Evolutionary conservation across 306 rosid genomes (phyloP).

Genomic region (Sphenostylis stenocarpa): DNA sequence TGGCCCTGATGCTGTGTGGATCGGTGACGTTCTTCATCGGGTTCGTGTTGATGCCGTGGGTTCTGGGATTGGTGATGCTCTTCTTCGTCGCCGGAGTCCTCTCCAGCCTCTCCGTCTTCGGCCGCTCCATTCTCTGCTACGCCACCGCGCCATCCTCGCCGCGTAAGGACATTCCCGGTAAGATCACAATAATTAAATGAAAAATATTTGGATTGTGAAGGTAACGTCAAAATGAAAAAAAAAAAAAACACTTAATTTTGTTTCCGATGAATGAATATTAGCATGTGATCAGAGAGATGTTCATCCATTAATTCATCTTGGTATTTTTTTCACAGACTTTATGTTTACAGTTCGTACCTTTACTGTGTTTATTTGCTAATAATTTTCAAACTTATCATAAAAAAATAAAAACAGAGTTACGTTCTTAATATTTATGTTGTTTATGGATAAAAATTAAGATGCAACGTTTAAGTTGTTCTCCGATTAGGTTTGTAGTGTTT

Average conservation of each 20-base stretch:
- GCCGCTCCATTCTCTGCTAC: conserved; percentile 66
- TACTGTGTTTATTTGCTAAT: too few relatives aligned
- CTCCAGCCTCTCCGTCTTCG: conserved; percentile 58
- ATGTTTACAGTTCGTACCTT: too few relatives aligned
- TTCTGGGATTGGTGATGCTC: conserved; percentile 68
- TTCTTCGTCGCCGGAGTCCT: conserved; percentile 83
- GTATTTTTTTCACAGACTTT: too few relatives aligned
- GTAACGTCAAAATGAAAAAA: too few relatives aligned
- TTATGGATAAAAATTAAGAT: too few relatives aligned
- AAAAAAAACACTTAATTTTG: too few relatives aligned
- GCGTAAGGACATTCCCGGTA: conserved; percentile 70
- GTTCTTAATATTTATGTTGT: too few relatives aligned
- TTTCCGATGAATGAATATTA: not conserved
- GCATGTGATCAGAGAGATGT: not conserved
- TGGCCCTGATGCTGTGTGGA: conserved; percentile 91
- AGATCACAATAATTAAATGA: not conserved
- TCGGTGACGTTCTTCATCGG: conserved; percentile 92
- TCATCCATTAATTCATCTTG: too few relatives aligned
- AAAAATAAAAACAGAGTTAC: not conserved
- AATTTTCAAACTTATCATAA: too few relatives aligned
- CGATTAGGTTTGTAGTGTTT: too few relatives aligned
- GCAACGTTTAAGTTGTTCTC: too few relatives aligned
- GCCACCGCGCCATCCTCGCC: conserved; percentile 45
- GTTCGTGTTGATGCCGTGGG: conserved; percentile 94
- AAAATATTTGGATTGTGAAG: too few relatives aligned